Evolutionary conservation across 1,139 yeast genomes (phyloP), one percentile per base, ranked within the genome.

Genomic region (Groenewaldozyma auringiensis): DNA sequence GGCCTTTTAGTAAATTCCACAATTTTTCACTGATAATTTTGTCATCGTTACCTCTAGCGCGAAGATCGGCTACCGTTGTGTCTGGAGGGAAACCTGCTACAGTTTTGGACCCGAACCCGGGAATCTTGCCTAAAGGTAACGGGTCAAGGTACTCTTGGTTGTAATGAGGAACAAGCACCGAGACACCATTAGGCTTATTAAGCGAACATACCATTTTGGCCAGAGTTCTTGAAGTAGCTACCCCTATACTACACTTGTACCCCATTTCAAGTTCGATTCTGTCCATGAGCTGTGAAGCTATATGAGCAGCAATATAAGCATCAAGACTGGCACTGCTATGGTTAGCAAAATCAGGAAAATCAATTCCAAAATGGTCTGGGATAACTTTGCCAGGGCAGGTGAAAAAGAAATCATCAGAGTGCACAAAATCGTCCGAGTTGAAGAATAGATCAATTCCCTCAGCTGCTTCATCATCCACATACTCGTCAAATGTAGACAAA

Each of bases 241-340:
- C 60, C 8, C 70, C 70, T 16, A 64, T 58, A 1, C 68, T 62
- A 45, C 66, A 62, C 17, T 62, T 53, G 46, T 60, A 65, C 2
- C 65, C 64, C 18, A 51, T 52, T 25, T 58, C 59, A 18, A 56
- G 45, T 38, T 48, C 42, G 27, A 65, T 55, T n/a, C 54, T 47
- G 44, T 58, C 60, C 44, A 55, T 54, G 11, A 65, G 31, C 40
- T 60, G 55, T 14, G 46, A 43, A 2, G 66, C 66, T 4, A 64
- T 35, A 37, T 61, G 61, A 1, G 63, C 62, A 1, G 62, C 69
- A 14, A 66, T 49, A 39, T 59, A 61, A 44, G 50, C 8, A 42
- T 46, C 34, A 33, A 51, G 32, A 18, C 34, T 33, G 21, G 41
- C 37, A 40, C 40, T 32, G 21, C 25, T 38, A 25, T 32, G 21